Conservation (phyloP, 2,329 filamentous ascomycete genomes). For the Xylariales sp. region DNA sequence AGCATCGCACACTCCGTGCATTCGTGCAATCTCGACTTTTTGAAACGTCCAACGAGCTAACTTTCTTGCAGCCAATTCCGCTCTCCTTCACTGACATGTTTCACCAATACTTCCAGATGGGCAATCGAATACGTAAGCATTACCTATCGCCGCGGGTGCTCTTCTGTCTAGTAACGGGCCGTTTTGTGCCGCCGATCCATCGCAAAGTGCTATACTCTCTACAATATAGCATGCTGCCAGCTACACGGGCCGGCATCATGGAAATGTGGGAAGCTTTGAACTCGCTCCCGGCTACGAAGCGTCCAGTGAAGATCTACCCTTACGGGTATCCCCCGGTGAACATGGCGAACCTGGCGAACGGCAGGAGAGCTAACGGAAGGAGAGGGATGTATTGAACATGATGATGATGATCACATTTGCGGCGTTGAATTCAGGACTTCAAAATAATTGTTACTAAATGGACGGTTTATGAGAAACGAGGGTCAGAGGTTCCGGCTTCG, state of each 20-base stretch:
- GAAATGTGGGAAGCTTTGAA: conserved; percentile 81
- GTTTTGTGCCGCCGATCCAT: conserved; percentile 92
- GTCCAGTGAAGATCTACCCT: conserved; percentile 27
- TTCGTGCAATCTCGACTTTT: too few relatives aligned
- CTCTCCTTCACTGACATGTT: conserved; percentile 93
- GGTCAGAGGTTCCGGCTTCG: too few relatives aligned
- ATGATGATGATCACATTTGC: too few relatives aligned
- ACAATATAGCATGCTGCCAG: conserved; percentile 96
- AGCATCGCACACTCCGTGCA: too few relatives aligned
- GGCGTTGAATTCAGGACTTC: too few relatives aligned
- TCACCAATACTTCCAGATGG: conserved; percentile 94
- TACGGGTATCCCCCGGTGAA: conserved; percentile 11
- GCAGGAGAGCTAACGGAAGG: conserved; percentile 12
- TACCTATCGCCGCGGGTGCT: conserved; percentile 88
- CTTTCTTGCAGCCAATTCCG: conserved; percentile 65
- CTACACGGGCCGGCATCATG: conserved; percentile 69
- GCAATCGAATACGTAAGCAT: conserved; percentile 86
- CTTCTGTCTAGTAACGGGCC: conserved; percentile 81
- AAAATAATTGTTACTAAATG: too few relatives aligned
- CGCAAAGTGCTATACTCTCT: conserved; percentile 91
- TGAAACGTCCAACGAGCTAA: neutral
- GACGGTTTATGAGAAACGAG: too few relatives aligned
- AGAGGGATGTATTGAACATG: conserved; percentile 4
- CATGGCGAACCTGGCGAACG: conserved; percentile 27
- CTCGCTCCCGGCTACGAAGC: conserved; percentile 39